Evolutionary conservation across 2,329 filamentous ascomycete genomes (phyloP).

Genomic region (Thyridium curvatum): DNA sequence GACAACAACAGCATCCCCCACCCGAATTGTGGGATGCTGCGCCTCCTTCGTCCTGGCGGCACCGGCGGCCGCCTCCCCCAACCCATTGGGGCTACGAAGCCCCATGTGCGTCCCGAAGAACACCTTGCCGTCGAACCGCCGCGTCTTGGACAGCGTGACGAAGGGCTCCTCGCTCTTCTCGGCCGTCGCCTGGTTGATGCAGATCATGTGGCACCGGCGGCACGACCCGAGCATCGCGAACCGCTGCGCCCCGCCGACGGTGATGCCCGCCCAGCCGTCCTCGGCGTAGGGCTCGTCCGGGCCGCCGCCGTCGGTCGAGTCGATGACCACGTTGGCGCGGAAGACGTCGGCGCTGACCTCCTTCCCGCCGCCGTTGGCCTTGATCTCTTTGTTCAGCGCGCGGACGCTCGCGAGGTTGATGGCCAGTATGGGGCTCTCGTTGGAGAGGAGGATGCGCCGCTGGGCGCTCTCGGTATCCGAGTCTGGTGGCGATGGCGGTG

Average conservation of each 20-base stretch:
- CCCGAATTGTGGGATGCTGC: slow-evolving; percentile 37
- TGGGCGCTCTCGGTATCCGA: slow-evolving; percentile 37
- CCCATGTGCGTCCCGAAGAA: slow-evolving; percentile 83
- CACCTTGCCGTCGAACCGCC: slow-evolving; percentile 76
- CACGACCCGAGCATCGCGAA: slow-evolving; percentile 78
- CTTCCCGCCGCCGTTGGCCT: slow-evolving; percentile 46
- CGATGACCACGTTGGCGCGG: slow-evolving; percentile 80
- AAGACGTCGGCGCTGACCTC: slow-evolving; percentile 70
- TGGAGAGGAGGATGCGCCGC: slow-evolving; percentile 69
- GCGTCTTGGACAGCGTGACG: slow-evolving; percentile 78
- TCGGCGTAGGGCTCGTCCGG: slow-evolving; percentile 58
- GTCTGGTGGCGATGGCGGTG: slow-evolving; percentile 47
- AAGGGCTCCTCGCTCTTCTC: slow-evolving; percentile 79
- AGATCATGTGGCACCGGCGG: slow-evolving; percentile 92
- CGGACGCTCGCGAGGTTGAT: slow-evolving; percentile 77
- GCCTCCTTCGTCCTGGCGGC: slow-evolving; percentile 14
- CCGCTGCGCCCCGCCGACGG: slow-evolving; percentile 52
- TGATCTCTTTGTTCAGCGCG: slow-evolving; percentile 68
- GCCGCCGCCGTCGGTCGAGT: slow-evolving; percentile 14
- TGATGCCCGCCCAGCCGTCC: slow-evolving; percentile 67
- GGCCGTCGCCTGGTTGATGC: slow-evolving; percentile 79
- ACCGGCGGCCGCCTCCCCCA: no score
- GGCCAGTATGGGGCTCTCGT: slow-evolving; percentile 88
- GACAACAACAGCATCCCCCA: slow-evolving; percentile 40
- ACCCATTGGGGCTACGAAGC: no score